Percentiles rank a stretch among this genome's conserved stretches.
Conservation (phyloP, 768 basidiomycete species). For the Xerocomellus chrysenteron region DNA sequence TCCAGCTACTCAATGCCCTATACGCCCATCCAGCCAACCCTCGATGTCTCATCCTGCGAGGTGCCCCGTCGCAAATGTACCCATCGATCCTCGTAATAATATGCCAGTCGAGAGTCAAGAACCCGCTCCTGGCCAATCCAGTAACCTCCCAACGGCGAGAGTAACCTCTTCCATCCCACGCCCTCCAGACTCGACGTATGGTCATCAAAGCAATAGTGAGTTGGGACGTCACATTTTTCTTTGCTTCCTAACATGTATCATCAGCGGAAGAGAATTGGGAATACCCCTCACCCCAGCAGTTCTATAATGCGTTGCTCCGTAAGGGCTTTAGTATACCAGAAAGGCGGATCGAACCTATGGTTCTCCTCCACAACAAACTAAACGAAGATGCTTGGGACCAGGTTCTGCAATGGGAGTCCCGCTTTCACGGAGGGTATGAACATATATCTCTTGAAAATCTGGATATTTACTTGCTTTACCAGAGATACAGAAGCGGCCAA, state of each 20-base stretch:
- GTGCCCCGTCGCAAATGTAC: not conserved
- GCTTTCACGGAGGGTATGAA: constrained; percentile 14
- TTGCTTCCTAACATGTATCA: not conserved
- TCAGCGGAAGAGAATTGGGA: constrained; percentile 13
- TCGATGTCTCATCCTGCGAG: constrained; percentile 2
- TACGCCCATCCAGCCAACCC: not conserved
- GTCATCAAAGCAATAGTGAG: constrained; percentile 13
- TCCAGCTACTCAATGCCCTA: not conserved
- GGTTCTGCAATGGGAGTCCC: constrained; percentile 14
- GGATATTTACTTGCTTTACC: not conserved
- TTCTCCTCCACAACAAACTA: constrained; percentile 8
- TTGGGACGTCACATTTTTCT: not conserved
- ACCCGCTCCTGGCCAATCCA: not conserved
- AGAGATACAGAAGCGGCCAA: constrained; percentile 6
- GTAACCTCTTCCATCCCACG: constrained; percentile 8
- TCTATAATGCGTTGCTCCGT: constrained; percentile 12
- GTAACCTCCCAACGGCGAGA: not conserved
- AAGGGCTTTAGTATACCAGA: constrained; percentile 10
- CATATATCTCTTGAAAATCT: not conserved
- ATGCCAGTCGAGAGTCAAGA: constrained; percentile 13
- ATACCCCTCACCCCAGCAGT: constrained; percentile 13
- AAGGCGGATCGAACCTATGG: not conserved
- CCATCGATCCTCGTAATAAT: constrained; percentile 9
- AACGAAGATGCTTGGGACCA: constrained; percentile 12
- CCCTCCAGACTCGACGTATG: constrained; percentile 5